Base-by-base conservation (phyloP, 2,329 filamentous ascomycete species). In the Penicillium sp. region DNA sequence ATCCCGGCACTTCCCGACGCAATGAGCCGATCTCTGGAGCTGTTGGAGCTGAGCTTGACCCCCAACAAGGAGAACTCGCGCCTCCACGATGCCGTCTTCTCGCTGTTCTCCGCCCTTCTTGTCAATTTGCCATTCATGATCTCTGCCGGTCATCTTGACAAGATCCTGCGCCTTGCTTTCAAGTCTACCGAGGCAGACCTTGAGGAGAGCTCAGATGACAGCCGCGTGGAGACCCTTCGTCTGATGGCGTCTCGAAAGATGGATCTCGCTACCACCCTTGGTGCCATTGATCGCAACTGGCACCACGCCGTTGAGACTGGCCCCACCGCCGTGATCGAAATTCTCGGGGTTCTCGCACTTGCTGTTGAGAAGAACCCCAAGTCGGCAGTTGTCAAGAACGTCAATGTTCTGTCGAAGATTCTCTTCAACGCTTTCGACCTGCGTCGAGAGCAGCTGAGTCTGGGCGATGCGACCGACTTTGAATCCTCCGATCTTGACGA, bases 101-200 rank as follows among this genome's bases (percentile, higher is more conserved):
- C 90, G 0, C 87, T 98, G 59, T 82, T 97, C 62, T 89, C 88
- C 50, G 86, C 92, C 7, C 81, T 97, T 47, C 86, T 94, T 12
- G 88, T 95, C 66, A 87, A 95, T 67, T 80, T 98, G 28, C 92
- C 94, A 0, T 97, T 91, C 77, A 96, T 98, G 87, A 82, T 98
- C 61, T 91, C 92, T 11, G 86, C 86, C 1, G 82, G 84, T 5
- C 88, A 94, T 67, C 77, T 98, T 11, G 87, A 90, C 63, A 86
- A 84, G 51, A 83, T 96, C 49, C 78, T 98, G 28, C 78, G 82
- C 14, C 83, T 91, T 11, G 93, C 91, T 5, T 90, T 89, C 72
- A 81, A 82, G 51, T 95, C 92, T 49, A 88, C 90, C 15, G 83
- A 83, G 57, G 81, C 84, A 4, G 82, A 80, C 17, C 75, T 92